A percentile compares a stretch with the other conserved stretches of the same genome.
Conservation (phyloP, 2,329 filamentous ascomycete genomes). For the Phialophora expanda region DNA sequence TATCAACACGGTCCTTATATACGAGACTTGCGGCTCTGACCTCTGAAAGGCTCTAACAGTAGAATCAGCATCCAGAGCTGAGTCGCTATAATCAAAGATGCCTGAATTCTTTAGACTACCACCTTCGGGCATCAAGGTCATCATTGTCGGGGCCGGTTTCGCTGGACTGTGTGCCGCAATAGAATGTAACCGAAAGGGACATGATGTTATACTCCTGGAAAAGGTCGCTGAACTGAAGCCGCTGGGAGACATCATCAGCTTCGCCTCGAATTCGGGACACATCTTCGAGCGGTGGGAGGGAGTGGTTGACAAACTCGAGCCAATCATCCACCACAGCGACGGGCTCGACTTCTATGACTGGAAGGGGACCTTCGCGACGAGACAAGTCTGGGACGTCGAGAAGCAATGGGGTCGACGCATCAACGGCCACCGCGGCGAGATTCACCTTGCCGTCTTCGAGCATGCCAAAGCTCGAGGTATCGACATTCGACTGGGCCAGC, state of each 20-base stretch:
- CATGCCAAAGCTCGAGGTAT: slow-evolving; percentile 41
- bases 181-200: slow-evolving; percentile 40
- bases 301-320: slow-evolving; percentile 42
- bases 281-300: slow-evolving; percentile 46
- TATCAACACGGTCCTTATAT: background rate
- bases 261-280: slow-evolving; percentile 40
- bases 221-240: slow-evolving; percentile 53
- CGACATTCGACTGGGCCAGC: slow-evolving; percentile 42
- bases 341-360: slow-evolving; percentile 42
- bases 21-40: background rate
- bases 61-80: background rate
- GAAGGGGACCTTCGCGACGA: slow-evolving; percentile 42
- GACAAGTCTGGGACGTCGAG: slow-evolving; percentile 44
- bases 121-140: slow-evolving; percentile 54
- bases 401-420: slow-evolving; percentile 43
- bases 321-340: slow-evolving; percentile 43
- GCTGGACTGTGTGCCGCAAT: slow-evolving; percentile 46
- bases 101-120: slow-evolving; percentile 35
- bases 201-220: slow-evolving; percentile 48
- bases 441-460: slow-evolving; percentile 44
- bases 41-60: background rate
- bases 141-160: slow-evolving; percentile 57
- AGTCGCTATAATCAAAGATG: slow-evolving; percentile 21
- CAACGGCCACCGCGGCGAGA: slow-evolving; percentile 46
- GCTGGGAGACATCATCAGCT: slow-evolving; percentile 56